A percentile compares a stretch with the other conserved stretches of the same genome.
These are phyloP conservation scores for Cymodocea nodosa DNA, from an alignment of 116 monocot genomes.

Conservation along the genomic window DNA sequence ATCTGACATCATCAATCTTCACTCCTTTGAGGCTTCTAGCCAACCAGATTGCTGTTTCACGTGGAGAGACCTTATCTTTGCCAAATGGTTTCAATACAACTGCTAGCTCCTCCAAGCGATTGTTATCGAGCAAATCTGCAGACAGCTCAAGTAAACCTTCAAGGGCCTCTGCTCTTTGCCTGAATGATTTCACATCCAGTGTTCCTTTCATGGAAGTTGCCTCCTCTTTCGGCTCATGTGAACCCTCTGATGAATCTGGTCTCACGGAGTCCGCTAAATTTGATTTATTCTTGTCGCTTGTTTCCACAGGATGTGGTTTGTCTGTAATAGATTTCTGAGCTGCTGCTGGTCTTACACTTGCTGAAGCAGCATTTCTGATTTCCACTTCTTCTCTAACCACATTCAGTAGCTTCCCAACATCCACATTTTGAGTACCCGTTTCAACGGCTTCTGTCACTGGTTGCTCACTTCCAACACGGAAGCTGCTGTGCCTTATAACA, in stretches of 20 bases:
- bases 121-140: conserved; percentile 67
- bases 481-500: conserved; percentile 93
- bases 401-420: conserved; percentile 35
- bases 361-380: conserved; percentile 18
- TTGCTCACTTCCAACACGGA: conserved; percentile 68
- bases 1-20: conserved; percentile 47
- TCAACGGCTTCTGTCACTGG: conserved; percentile 35
- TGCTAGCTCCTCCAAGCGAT: conserved; percentile 71
- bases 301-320: conserved; percentile 17
- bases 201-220: conserved; percentile 40
- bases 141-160: conserved; percentile 93
- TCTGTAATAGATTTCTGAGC: conserved; percentile 5
- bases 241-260: conserved; percentile 18
- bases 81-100: conserved; percentile 92
- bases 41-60: conserved; percentile 96
- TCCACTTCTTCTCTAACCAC: conserved; percentile 61
- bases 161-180: conserved; percentile 89
- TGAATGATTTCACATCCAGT: conserved; percentile 72
- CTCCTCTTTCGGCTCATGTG: conserved; percentile 23
- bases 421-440: conserved; percentile 32
- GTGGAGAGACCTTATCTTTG: conserved; percentile 90
- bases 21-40: conserved; percentile 93
- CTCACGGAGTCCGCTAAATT: conserved; percentile 16
- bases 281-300: conserved; percentile 20
- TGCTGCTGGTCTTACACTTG: conserved; percentile 11